Base-by-base conservation (phyloP, 345 rosid species). In the Excoecaria cochinchinensis region DNA sequence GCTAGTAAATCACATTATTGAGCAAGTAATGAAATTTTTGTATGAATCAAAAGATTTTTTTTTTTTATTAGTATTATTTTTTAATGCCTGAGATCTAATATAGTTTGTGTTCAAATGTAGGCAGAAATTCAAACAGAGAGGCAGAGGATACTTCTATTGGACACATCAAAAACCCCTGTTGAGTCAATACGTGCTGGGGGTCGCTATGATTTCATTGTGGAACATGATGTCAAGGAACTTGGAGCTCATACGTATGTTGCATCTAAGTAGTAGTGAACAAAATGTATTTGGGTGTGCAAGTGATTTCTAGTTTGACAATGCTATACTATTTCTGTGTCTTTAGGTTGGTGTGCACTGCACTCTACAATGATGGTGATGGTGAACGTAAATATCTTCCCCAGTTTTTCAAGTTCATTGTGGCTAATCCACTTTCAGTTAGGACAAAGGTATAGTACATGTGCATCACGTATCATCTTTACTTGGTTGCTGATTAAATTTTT, bases 81-180 rank as follows among this genome's bases (percentile, higher is more conserved):
- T 46, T 11, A 21, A 1, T 21, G 13, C 8, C 19, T 21, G 55
- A 19, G 17, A 47, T 46, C 55, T 68, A 22, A 25, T 12, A 21
- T 46, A 68, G 53, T 14, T 24, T 68, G 16, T 68, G 10, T 68
- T 67, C 17, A 67, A 14, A 5, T 83, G 25, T 83, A 94, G 98
- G 99, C 99, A 46, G 99, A 95, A 82, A 93, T 95, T 68, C 99
- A 95, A 78, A 91, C 99, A 4, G 98, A 93, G 84, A 88, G 86
- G 83, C 98, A 93, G 84, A 86, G 98, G 84, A 90, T 95, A 46
- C 87, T 92, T 16, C 94, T 93, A 53, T 61, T 95, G 72, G 98
- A 95, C 77, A 89, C 98, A 3, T 88, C 99, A 22, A 95, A 92
- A 79, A 79, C 90, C 4, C 94, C 99, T 3, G 98, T 95, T 38